Evolutionary conservation across 371 early-diverging fungal species (phyloP), one percentile per base, ranked within the genome.

Genomic region (Gilbertella persicaria): DNA sequence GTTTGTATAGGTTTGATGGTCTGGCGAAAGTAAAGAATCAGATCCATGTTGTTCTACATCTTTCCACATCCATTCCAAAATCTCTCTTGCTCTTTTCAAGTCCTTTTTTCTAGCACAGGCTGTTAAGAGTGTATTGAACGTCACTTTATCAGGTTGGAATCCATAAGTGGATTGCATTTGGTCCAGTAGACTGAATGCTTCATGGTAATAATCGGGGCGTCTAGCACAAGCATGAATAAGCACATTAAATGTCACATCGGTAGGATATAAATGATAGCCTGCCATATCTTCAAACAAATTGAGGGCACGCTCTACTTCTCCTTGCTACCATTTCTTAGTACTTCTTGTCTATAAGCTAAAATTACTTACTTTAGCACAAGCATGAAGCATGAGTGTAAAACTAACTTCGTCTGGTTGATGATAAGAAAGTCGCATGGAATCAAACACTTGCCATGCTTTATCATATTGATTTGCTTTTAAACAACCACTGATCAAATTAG

Each of bases 361-460:
- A 28, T 16, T 4, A 13, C 5, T 65, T 50, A 82, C 82, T 71
- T 86, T 84, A 2, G 94, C 86, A 66, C 97, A 97, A 1, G 93
- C 92, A 58, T 89, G 89, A 19, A 97, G 87, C 97, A 97, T 97
- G 20, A 93, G 65, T 12, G 87, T 84, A 53, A 89, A 95, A 4
- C 86, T 76, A 0, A 85, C 83, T 52, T 88, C 87, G 60, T 92
- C 91, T 0, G 95, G 91, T 42, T 83, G 76, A 33, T 84, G 84
- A 21, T 90, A 83, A 24, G 92, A 86, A 25, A 82, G 73, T 42
- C 91, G 84, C 92, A 97, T 88, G 52, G 90, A 78, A 61, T 94
- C 88, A 77, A 94, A 97, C n/a, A 89, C 79, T 25, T 80, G 79
- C 97, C 97, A 97, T 8, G 95, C 95, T 3, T 89, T 82, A 14